Conservation (phyloP, 2,329 filamentous ascomycete species). For the Calonectria honghensis region DNA sequence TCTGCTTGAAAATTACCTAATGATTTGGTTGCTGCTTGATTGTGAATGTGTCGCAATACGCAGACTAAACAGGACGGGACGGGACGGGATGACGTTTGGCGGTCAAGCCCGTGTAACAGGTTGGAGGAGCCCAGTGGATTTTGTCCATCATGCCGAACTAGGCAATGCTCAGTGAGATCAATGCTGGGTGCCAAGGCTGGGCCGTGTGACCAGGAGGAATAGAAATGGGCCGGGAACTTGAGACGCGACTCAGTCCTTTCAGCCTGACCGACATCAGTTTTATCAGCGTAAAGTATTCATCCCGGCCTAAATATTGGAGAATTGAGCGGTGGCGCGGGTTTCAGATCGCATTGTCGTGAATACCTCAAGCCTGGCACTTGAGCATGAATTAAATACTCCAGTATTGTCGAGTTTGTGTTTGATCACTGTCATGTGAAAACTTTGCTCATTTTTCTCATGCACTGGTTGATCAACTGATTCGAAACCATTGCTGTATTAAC, state of each 20-base stretch:
- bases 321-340: background rate
- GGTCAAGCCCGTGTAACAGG: background rate
- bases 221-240: background rate
- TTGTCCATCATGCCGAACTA: background rate
- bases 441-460: background rate
- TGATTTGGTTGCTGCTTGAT: background rate
- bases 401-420: background rate
- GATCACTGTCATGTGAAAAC: background rate
- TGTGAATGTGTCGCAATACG: background rate
- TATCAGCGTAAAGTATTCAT: background rate
- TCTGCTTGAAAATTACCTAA: background rate
- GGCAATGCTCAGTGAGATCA: background rate
- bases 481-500: background rate
- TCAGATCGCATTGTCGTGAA: no score
- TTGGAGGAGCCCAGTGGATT: background rate
- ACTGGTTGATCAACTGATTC: background rate
- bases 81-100: background rate
- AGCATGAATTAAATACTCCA: background rate
- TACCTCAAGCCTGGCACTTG: no score
- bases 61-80: background rate
- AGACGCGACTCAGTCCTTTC: background rate
- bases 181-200: background rate
- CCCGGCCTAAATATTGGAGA: background rate
- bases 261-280: background rate
- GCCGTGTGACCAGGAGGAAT: background rate